These are phyloP conservation scores for Cladorrhinum sp. DNA, from an alignment of 2,329 filamentous ascomycete species.

Conservation along the genomic window DNA sequence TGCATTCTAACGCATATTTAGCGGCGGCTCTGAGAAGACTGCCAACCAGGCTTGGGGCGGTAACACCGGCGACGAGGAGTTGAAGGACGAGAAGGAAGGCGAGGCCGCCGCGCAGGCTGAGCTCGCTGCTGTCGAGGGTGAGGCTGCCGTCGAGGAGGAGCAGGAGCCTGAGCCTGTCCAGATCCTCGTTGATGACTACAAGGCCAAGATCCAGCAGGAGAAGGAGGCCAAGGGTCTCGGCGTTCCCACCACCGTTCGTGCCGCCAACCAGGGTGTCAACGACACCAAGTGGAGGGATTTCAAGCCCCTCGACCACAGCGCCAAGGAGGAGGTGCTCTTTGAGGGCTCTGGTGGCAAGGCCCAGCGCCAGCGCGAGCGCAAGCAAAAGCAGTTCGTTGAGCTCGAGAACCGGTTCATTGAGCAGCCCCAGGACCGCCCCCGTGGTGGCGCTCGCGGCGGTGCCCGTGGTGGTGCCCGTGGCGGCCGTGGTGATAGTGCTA, in stretches of 20 bases:
- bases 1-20: slow-evolving; percentile 23
- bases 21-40: slow-evolving; percentile 79
- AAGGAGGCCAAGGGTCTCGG: slow-evolving; percentile 19
- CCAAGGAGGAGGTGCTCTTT: slow-evolving; percentile 76
- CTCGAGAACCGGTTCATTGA: slow-evolving; percentile 83
- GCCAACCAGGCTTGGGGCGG: slow-evolving; percentile 87
- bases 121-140: slow-evolving; percentile 50
- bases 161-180: slow-evolving; percentile 78
- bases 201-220: slow-evolving; percentile 37
- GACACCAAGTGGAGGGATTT: slow-evolving; percentile 85
- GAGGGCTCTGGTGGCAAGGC: slow-evolving; percentile 71
- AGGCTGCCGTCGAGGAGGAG: slow-evolving; percentile 35
- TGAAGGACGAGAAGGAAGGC: slow-evolving; percentile 87
- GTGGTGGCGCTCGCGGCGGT: slow-evolving; percentile 51
- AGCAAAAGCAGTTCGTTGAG: slow-evolving; percentile 85
- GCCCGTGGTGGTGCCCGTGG: slow-evolving; percentile 46
- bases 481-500: slow-evolving; percentile 43
- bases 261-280: slow-evolving; percentile 69
- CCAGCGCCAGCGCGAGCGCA: slow-evolving; percentile 82
- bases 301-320: slow-evolving; percentile 66
- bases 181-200: slow-evolving; percentile 62
- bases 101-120: slow-evolving; percentile 85
- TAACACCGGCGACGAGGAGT: slow-evolving; percentile 75
- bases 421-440: slow-evolving; percentile 58
- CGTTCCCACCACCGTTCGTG: background rate